Conservation (phyloP, 73 alveolate species). For the Paramecium biaurelia region DNA sequence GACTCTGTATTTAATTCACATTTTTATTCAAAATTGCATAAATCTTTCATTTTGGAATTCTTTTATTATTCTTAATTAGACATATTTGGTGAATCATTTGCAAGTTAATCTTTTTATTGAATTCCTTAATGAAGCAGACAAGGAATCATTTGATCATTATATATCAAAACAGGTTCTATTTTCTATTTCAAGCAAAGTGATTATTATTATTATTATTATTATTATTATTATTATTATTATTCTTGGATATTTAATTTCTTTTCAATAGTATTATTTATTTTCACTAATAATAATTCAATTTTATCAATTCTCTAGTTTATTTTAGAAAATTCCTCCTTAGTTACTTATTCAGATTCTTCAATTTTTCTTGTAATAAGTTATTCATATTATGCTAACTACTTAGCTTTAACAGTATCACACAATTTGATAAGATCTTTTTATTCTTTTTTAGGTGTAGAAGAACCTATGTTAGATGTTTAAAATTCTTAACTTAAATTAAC, state of each 20-base stretch:
- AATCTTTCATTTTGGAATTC: not conserved
- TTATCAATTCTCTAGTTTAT: not conserved
- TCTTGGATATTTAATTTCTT: not conserved
- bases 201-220: not conserved
- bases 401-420: constrained; percentile 13
- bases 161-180: not conserved
- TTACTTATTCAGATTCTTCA: not conserved
- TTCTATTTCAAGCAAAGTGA: not conserved
- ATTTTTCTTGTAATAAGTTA: not conserved
- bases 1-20: not conserved
- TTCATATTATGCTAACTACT: not conserved
- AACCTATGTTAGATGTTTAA: not conserved
- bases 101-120: not conserved
- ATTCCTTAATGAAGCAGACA: not conserved
- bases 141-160: not conserved
- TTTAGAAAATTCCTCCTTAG: not conserved
- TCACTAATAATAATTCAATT: not conserved
- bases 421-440: not conserved
- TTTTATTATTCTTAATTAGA: not conserved
- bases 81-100: not conserved
- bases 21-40: not conserved
- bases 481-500: not conserved
- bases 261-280: not conserved
- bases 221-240: not conserved
- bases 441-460: not conserved